phyloP scores from a whole-genome alignment of 371 early-diverging fungal species.

The Blyttiomyces sp. region DNA sequence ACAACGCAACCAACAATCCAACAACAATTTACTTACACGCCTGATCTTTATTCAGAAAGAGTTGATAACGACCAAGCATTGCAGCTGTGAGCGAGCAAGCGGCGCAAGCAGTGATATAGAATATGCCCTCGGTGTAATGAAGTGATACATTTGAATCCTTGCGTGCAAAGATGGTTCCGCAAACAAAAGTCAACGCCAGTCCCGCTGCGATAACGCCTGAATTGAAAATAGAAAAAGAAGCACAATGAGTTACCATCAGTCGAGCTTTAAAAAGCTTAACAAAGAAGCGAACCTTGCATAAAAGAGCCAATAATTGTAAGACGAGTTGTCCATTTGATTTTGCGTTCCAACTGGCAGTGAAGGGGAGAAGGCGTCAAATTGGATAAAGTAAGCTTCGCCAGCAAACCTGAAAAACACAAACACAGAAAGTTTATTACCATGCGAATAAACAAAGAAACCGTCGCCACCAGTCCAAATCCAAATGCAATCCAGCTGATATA shows the following conservation, averaged over 20 bases:
- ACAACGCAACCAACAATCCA: background rate
- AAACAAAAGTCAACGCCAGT: too few relatives aligned
- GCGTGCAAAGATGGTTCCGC: too few relatives aligned
- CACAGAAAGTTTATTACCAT: constrained; percentile 33
- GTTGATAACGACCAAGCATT: constrained; percentile 24
- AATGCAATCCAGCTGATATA: constrained; percentile 22
- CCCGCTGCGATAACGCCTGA: too few relatives aligned
- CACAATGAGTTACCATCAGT: constrained; percentile 7
- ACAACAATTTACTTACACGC: constrained; percentile 7
- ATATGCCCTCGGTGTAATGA: constrained; percentile 31
- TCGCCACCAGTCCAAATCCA: constrained; percentile 32
- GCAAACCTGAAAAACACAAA: background rate
- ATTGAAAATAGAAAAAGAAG: too few relatives aligned
- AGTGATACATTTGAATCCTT: background rate
- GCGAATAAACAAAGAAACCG: constrained; percentile 34
- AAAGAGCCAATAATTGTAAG: constrained; percentile 35
- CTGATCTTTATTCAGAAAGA: constrained; percentile 29
- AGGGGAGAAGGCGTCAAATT: background rate
- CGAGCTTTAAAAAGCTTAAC: too few relatives aligned
- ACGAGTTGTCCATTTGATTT: constrained; percentile 51
- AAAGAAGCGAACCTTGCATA: constrained; percentile 31
- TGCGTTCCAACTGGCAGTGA: constrained; percentile 28
- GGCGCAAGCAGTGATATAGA: constrained; percentile 24
- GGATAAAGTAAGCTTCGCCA: too few relatives aligned
- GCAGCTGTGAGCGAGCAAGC: constrained; percentile 28